Evolutionary conservation across 345 rosid species (phyloP).

Genomic region (Citrus mangshanensis): DNA sequence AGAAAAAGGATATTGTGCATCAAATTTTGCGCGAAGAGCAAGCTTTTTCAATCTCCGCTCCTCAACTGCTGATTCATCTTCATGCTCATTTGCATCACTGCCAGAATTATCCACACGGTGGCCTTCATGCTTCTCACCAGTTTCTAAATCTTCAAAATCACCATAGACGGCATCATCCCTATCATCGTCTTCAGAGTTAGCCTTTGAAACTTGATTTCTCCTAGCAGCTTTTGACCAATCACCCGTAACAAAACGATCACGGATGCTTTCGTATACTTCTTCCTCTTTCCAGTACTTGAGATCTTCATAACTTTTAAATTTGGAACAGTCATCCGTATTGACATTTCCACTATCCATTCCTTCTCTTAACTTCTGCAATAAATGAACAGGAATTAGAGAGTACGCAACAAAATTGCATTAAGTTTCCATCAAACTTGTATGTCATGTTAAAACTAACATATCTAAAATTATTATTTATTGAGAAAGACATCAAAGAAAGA

Average conservation of each 20-base stretch:
- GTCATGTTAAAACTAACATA: neutral
- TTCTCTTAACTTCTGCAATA: conserved; percentile 52
- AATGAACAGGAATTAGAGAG: conserved; percentile 7
- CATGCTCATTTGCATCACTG: conserved; percentile 31
- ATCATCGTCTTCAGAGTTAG: conserved; percentile 33
- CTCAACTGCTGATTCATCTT: conserved; percentile 1
- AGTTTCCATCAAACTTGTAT: neutral
- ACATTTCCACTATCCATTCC: conserved; percentile 39
- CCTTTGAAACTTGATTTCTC: conserved; percentile 44
- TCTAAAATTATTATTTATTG: neutral
- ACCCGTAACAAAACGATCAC: conserved; percentile 86
- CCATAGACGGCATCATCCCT: conserved; percentile 55
- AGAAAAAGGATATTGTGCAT: too few relatives aligned
- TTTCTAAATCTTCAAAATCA: conserved; percentile 94
- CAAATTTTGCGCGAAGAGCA: too few relatives aligned
- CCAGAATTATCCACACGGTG: conserved; percentile 30
- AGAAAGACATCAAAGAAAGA: neutral
- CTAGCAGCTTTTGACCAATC: conserved; percentile 77
- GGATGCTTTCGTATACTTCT: conserved; percentile 62
- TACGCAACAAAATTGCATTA: neutral
- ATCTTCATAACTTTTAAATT: conserved; percentile 42
- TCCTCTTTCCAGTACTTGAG: conserved; percentile 73
- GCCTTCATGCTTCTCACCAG: conserved; percentile 52
- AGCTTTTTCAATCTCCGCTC: conserved; percentile 1
- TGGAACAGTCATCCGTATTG: conserved; percentile 73